Conservation (phyloP, 192 early-diverging fungal species). For the Coemansia sp. region DNA sequence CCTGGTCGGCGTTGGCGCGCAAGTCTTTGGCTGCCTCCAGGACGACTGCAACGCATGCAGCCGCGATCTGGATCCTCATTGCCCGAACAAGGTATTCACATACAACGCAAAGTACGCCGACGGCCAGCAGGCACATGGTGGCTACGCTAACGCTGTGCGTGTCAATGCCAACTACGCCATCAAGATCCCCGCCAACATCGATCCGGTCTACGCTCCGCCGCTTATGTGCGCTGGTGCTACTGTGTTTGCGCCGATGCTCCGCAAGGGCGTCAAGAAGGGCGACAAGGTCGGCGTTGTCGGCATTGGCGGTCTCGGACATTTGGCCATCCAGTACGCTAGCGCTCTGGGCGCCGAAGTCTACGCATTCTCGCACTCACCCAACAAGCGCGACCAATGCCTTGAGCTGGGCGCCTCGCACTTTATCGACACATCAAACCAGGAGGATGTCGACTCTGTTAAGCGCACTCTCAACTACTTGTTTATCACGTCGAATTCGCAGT, state of each 20-base stretch:
- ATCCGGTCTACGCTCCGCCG: constrained; percentile 62
- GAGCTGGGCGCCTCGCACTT: constrained; percentile 61
- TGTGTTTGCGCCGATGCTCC: constrained; percentile 67
- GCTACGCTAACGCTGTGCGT: constrained; percentile 61
- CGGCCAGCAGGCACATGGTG: constrained; percentile 54
- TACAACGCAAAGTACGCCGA: constrained; percentile 57
- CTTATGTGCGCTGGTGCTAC: constrained; percentile 82
- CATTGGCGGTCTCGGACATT: constrained; percentile 74
- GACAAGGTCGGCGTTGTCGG: constrained; percentile 69
- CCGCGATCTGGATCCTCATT: constrained; percentile 44
- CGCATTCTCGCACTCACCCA: constrained; percentile 56
- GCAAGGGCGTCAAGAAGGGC: constrained; percentile 59
- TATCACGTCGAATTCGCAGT: constrained; percentile 31
- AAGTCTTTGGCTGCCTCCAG: constrained; percentile 55
- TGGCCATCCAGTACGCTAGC: constrained; percentile 63
- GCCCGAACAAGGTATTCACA: constrained; percentile 44
- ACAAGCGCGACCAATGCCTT: constrained; percentile 57
- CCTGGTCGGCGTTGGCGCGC: constrained; percentile 65
- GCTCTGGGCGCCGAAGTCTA: constrained; percentile 53
- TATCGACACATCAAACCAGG: constrained; percentile 27
- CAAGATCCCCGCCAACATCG: constrained; percentile 57
- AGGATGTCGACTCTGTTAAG: constrained; percentile 21
- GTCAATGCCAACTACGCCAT: constrained; percentile 59
- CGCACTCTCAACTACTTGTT: constrained; percentile 44
- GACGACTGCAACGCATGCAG: constrained; percentile 55